phyloP scores from a whole-genome alignment of 1,139 yeast genomes.

The Spathaspora jeffriesii region DNA sequence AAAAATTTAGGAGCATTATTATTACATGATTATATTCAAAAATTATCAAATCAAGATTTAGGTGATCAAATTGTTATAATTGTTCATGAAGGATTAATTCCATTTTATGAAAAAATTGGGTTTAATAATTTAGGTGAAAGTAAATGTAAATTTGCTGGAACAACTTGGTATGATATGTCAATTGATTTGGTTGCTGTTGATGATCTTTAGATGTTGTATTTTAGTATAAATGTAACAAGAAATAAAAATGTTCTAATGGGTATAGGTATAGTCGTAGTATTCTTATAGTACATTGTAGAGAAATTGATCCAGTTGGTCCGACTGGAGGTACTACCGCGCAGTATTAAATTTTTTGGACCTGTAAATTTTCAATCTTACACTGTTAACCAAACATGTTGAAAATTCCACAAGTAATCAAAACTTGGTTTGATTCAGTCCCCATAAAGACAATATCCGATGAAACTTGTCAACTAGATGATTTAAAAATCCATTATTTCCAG shows the following conservation, averaged over 20 bases:
- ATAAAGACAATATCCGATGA: conserved; percentile 34
- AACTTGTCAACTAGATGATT: conserved; percentile 18
- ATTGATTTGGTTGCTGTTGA: conserved; percentile 64
- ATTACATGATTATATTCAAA: conserved; percentile 88
- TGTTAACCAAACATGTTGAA: conserved; percentile 8
- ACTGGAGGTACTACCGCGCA: no score
- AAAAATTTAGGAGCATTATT: conserved; percentile 80
- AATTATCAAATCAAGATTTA: conserved; percentile 82
- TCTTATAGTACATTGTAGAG: background rate
- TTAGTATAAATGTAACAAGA: conserved; percentile 1
- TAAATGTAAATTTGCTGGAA: conserved; percentile 59
- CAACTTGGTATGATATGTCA: conserved; percentile 66
- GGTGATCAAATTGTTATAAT: conserved; percentile 78
- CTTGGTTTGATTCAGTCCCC: conserved; percentile 53
- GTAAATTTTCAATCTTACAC: background rate
- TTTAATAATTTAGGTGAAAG: conserved; percentile 67
- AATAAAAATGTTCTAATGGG: background rate
- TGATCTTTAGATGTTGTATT: conserved; percentile 24
- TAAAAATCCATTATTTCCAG: conserved; percentile 16
- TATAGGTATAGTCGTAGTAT: background rate
- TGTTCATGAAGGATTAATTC: conserved; percentile 67
- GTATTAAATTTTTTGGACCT: background rate
- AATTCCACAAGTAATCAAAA: conserved; percentile 44
- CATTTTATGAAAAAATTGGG: conserved; percentile 81
- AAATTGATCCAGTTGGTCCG: no score